Base-by-base conservation (phyloP, 2,329 filamentous ascomycete species). In the Fusarium liriodendri region DNA sequence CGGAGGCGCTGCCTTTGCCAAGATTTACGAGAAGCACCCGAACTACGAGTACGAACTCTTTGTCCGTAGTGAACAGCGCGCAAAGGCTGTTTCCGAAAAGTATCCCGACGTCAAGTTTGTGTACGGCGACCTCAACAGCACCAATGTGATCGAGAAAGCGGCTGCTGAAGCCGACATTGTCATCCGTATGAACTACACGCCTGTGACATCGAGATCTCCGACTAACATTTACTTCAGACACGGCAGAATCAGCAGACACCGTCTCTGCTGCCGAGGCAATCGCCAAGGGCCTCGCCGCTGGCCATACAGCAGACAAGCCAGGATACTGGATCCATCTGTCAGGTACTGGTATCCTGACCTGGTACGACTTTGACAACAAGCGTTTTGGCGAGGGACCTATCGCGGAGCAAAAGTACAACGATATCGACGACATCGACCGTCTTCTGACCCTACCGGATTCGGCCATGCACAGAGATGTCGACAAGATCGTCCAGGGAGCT, bases 381-480 rank as follows among this genome's bases (percentile, higher is more conserved):
- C 84, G 86, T n/a, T 83, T 77, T 64, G 87, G 87, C 38, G 80
- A 87, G 68, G 77, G 81, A 1, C 86, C 85, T 1, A 65, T 84
- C 32, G 80, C 84, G 5, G 84, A 85, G 58, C 80, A 87, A 74
- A 81, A 73, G 61, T 93, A 91, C 80, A 83, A 91, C 76, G 92
- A 93, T 73, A 85, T 89, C 75, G 84, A 88, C 11, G 88, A 87
- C 60, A 85, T 93, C 40, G 82, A 84, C 14, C 87, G 88, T 52
- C 83, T 93, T 38, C 83, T 88, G 2, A 85, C 78, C 13, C 77
- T 93, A 0, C 91, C 91, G 0, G 88, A 91, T 76, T 77, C 82
- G 0, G 91, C 87, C 11, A 78, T 86, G 27, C 93, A 95, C 82
- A 89, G 92, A 16, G 85, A 91, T 76, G 89, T 94, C 5, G 93